Evolutionary conservation across 1,139 yeast species (phyloP).

Genomic region (Wickerhamomyces sp.): DNA sequence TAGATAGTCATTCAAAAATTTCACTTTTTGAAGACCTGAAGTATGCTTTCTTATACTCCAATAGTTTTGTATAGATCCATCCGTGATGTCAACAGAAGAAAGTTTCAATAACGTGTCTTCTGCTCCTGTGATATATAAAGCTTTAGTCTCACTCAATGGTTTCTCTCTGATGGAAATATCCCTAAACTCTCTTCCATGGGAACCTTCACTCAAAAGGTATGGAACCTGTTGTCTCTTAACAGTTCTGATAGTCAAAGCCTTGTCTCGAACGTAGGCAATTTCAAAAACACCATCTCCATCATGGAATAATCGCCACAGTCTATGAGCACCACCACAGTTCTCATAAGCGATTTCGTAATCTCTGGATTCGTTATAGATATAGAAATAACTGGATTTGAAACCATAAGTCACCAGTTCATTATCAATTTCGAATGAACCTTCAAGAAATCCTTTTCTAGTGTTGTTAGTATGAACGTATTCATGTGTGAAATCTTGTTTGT

Average conservation of each 20-base stretch:
- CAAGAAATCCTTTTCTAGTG: slow-evolving; percentile 70
- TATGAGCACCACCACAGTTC: slow-evolving; percentile 89
- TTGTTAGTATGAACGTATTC: slow-evolving; percentile 52
- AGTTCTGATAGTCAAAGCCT: slow-evolving; percentile 32
- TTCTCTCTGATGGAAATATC: slow-evolving; percentile 48
- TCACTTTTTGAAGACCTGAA: slow-evolving; percentile 78
- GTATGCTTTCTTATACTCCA: slow-evolving; percentile 79
- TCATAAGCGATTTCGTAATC: slow-evolving; percentile 67
- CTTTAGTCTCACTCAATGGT: slow-evolving; percentile 13
- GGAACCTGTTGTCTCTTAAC: slow-evolving; percentile 24
- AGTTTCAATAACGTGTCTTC: slow-evolving; percentile 81
- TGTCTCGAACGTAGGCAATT: slow-evolving; percentile 54
- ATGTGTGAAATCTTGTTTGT: slow-evolving; percentile 8
- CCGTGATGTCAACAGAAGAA: slow-evolving; percentile 34
- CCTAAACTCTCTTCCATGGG: slow-evolving; percentile 88
- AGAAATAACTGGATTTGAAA: slow-evolving; percentile 74
- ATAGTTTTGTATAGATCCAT: slow-evolving; percentile 39
- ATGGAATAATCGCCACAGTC: slow-evolving; percentile 62
- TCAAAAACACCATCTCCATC: slow-evolving; percentile 24
- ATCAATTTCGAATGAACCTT: slow-evolving; percentile 53
- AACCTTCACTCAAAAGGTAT: slow-evolving; percentile 45
- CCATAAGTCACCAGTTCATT: slow-evolving; percentile 67
- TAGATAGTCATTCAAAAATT: slow-evolving; percentile 50
- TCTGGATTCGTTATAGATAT: slow-evolving; percentile 76
- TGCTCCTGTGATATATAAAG: slow-evolving; percentile 65